Evolutionary conservation across 306 rosid genomes (phyloP).

Genomic region (Morella rubra): DNA sequence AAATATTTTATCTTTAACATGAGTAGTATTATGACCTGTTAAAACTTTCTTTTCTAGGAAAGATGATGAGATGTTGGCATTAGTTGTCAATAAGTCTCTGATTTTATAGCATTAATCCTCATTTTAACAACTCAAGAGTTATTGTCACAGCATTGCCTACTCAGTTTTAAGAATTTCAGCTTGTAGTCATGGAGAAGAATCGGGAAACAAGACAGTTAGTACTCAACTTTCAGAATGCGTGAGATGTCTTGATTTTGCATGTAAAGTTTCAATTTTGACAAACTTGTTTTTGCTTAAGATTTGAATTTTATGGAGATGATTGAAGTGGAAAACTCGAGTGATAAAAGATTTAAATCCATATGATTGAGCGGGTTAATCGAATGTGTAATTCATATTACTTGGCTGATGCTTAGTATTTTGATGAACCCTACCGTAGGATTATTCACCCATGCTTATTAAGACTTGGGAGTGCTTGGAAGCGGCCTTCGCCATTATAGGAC

Average conservation of each 20-base stretch:
- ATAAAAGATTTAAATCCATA: background rate
- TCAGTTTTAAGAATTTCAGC: slow-evolving; percentile 1
- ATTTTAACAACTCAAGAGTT: too few species aligned
- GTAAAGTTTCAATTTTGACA: background rate
- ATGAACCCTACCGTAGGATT: background rate
- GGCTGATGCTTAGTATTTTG: background rate
- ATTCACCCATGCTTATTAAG: background rate
- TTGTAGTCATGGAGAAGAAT: background rate
- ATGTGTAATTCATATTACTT: too few species aligned
- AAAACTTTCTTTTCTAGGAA: background rate
- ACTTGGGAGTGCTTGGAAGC: background rate
- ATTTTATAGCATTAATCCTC: background rate
- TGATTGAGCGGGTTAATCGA: background rate
- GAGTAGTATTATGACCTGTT: slow-evolving; percentile 2
- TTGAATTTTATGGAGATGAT: background rate
- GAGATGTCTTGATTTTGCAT: background rate
- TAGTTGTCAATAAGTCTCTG: background rate
- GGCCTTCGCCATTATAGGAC: too few species aligned
- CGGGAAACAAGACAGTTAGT: background rate
- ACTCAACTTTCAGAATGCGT: background rate
- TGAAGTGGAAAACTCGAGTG: background rate
- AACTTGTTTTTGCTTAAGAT: background rate
- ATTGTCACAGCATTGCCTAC: background rate
- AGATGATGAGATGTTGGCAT: background rate
- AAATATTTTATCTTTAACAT: slow-evolving; percentile 16